Base-by-base conservation (phyloP, 352 stramenopile genomes). In the Globisporangium recalcitrans region DNA sequence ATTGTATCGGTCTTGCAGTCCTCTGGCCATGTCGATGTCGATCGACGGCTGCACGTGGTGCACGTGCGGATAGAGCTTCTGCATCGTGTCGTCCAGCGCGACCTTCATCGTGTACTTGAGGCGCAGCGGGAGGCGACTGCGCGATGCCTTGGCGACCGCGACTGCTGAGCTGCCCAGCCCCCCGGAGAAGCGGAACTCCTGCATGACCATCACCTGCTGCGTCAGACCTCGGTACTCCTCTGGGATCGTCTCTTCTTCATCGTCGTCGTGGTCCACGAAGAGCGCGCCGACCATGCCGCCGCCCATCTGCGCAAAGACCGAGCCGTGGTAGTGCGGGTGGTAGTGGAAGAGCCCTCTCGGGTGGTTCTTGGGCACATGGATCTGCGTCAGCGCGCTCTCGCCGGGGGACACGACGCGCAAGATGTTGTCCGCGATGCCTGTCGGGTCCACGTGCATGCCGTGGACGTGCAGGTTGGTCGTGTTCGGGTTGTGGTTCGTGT, bases 391-490 rank as follows among this genome's bases (percentile, higher is more conserved):
- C 19, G 80, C 63, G 6, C 64, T 70, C 58, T 89, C 71, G 1
- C 86, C 84, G 1, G 86, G 82, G 0, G 59, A 63, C 13, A 78
- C 69, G 16, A 75, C 69, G 34, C 82, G 78, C n/a, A 90, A 75
- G 19, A 95, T 74, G 62, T 93, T 93, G 70, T 93, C 82, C 5
- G 75, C 75, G n/a, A 84, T 73, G 40, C 85, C 86, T 1, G 70
- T 88, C n/a, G 83, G 83, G 42, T 88, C 85, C 44, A 91, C 78
- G 68, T 94, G 85, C 75, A 91, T 87, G 44, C 85, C 85, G 66
- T 95, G 85, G 32, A 92, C 73, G 67, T 95, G 85, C 21, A 95
- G 46, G 29, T 91, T 91, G 14, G 85, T 95, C 54, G 73, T 87
- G 53, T 95, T 95, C 0, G 83, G 81, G 44, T 76, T 67, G 63